Percentiles rank a stretch among this genome's conserved stretches.
Conservation (phyloP, 441 rosid genomes). For the Kokia cookei region DNA sequence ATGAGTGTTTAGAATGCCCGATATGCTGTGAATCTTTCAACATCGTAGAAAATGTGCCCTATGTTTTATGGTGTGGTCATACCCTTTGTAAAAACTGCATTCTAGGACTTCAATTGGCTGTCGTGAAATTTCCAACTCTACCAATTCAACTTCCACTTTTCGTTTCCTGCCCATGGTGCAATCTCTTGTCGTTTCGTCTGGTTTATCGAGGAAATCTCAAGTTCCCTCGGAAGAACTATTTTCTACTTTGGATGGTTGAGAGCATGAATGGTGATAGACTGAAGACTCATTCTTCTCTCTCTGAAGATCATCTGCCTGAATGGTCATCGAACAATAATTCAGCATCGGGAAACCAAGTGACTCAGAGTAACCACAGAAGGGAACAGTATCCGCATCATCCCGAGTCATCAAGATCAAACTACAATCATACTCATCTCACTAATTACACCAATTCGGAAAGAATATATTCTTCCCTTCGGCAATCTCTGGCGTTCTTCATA, state of each 20-base stretch:
- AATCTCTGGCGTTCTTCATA: constrained; percentile 50
- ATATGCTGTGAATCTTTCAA: constrained; percentile 73
- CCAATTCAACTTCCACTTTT: constrained; percentile 69
- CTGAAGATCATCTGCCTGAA: constrained; percentile 29
- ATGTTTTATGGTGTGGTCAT: constrained; percentile 74
- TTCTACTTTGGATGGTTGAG: constrained; percentile 78
- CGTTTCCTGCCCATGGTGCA: constrained; percentile 76
- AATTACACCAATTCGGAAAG: constrained; percentile 35
- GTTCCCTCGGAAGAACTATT: constrained; percentile 66
- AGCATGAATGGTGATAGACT: constrained; percentile 66
- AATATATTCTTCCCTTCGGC: constrained; percentile 40
- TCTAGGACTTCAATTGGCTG: constrained; percentile 62
- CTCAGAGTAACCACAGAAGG: constrained; percentile 23
- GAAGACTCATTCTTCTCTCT: constrained; percentile 26
- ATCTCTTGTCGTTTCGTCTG: constrained; percentile 55
- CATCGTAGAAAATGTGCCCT: constrained; percentile 66
- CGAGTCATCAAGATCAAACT: constrained; percentile 26
- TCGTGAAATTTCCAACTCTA: constrained; percentile 59
- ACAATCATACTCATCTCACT: constrained; percentile 13
- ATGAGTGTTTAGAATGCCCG: constrained; percentile 64
- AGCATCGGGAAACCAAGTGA: constrained; percentile 23
- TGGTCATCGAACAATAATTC: constrained; percentile 25
- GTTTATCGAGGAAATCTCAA: constrained; percentile 55
- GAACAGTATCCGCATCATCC: constrained; percentile 29
- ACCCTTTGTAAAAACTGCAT: constrained; percentile 69